Evolutionary conservation across 129 eudicot genomes (phyloP), one percentile per base, ranked within the genome.

Genomic region (Helichrysum umbraculigerum): DNA sequence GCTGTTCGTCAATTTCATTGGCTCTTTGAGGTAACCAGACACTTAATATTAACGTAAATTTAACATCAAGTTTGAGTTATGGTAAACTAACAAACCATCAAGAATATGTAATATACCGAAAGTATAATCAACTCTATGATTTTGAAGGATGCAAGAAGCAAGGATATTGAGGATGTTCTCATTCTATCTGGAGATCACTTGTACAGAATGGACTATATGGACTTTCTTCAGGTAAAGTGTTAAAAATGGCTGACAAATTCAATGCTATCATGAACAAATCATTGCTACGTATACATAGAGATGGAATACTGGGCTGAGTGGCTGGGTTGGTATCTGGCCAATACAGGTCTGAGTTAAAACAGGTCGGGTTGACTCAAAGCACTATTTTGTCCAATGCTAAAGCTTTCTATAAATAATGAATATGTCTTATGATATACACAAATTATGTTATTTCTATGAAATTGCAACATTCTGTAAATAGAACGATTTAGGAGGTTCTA

Each of bases 1-100:
- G 99, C 99, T 11, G 99, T 94, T 52, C 82, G 99, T 63, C 99
- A 94, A 79, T 94, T 91, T 81, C 89, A 89, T 73, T 94, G 99
- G 99, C 90, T 94, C 22, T 94, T 94, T 74, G 99, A 94, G 99
- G 97, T 90, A 11, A 84, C 37, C 19, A 44, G 34, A 15, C 15
- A 56, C 71, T 15, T 47, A 37, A 52, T 71, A 25, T 14, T 70
- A 61, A 67, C 34, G 64, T 10, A 41, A 57, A 19, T 8, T 70
- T 3, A 22, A 54, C 11, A 37, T 65, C 16, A 14, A 10, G 32
- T 3, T 61, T 61, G 20, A 75, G 3, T 32, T 44, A 29, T 15
- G 14, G 37, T 63, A 71, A 20, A 41, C 35, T 39, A 34, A 71
- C n/a, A 52, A 19, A 30, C 20, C 20, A 29, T 64, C 21, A 28